A percentile compares a stretch with the other conserved stretches of the same genome.
Conservation (phyloP, 2,329 filamentous ascomycete species). For the Truncatella angustata region DNA sequence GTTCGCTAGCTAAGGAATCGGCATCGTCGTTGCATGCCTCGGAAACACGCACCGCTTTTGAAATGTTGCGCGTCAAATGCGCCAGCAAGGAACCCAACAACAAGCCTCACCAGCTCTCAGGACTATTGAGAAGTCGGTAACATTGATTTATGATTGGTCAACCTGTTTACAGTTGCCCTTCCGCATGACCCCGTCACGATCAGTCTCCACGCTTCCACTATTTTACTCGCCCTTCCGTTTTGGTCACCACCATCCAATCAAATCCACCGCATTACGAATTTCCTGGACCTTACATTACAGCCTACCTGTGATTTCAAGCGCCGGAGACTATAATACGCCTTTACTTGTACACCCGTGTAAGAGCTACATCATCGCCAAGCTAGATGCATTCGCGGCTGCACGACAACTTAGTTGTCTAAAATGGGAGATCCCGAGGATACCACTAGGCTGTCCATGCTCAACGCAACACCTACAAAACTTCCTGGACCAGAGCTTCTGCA, state of each 20-base stretch:
- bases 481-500: constrained; percentile 47
- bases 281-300: neutral
- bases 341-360: neutral
- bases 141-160: neutral
- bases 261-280: constrained; percentile 5
- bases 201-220: neutral
- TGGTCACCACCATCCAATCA: constrained; percentile 5
- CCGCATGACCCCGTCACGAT: neutral
- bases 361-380: neutral
- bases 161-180: neutral
- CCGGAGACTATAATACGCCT: neutral
- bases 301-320: constrained; percentile 1
- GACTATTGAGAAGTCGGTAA: no score
- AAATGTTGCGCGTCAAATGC: neutral
- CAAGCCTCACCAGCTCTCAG: neutral
- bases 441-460: constrained; percentile 41
- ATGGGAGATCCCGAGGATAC: neutral
- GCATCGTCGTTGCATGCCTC: constrained; percentile 1
- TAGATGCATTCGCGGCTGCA: neutral
- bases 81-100: neutral
- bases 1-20: no score
- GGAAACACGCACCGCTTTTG: constrained; percentile 1
- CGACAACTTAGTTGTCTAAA: neutral
- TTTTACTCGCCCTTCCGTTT: constrained; percentile 2
- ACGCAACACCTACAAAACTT: constrained; percentile 38